phyloP scores from a whole-genome alignment of 768 basidiomycete species.

The Russula griseocarnosa region DNA sequence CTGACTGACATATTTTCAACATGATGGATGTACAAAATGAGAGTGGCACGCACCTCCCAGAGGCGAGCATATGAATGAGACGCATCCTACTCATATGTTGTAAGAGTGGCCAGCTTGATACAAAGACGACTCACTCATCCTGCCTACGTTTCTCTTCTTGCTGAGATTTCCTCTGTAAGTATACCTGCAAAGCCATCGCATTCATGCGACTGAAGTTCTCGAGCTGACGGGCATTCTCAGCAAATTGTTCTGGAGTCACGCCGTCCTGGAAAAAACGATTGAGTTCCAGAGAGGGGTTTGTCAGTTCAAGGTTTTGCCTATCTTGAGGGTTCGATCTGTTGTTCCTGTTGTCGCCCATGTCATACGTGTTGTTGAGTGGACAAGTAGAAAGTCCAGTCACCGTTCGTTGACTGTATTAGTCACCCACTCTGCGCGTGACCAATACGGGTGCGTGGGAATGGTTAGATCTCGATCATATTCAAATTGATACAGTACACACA shows the following conservation, averaged over 20 bases:
- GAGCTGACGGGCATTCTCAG: constrained; percentile 21
- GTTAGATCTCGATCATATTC: too few species aligned
- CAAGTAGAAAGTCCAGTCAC: not conserved
- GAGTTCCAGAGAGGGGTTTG: not conserved
- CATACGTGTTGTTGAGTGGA: too few species aligned
- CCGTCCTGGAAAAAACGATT: constrained; percentile 10
- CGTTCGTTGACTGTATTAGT: not conserved
- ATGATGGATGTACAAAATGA: not conserved
- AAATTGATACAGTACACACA: too few species aligned
- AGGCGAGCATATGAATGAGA: constrained; percentile 16
- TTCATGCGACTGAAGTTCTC: constrained; percentile 18
- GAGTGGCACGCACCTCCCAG: constrained; percentile 11
- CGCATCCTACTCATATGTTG: constrained; percentile 7
- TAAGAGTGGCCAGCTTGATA: not conserved
- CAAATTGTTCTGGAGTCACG: constrained; percentile 22
- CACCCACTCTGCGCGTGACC: not conserved
- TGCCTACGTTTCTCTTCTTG: constrained; percentile 19
- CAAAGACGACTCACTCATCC: constrained; percentile 15
- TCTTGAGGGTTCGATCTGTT: constrained; percentile 9
- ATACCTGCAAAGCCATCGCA: constrained; percentile 18
- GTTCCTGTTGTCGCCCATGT: constrained; percentile 21
- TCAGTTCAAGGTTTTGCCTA: not conserved
- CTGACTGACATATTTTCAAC: constrained; percentile 14
- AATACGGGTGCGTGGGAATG: not conserved
- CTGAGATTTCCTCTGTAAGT: constrained; percentile 16